Evolutionary conservation across 1,284 basidiomycete species (phyloP).

Genomic region (Chalciporus sp.): DNA sequence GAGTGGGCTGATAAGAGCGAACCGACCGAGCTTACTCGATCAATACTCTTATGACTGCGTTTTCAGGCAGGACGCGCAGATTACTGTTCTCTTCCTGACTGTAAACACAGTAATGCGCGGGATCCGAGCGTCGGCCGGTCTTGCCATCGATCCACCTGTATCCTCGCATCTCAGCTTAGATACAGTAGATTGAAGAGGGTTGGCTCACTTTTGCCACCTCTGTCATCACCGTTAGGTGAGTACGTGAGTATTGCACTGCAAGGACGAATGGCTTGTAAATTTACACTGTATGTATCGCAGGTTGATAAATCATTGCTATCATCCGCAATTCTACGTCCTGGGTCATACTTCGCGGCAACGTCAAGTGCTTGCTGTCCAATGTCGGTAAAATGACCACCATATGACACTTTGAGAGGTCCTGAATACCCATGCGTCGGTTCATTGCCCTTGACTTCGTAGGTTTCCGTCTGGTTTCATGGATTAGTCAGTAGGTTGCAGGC

Average conservation of each 20-base stretch:
- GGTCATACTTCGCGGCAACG: constrained; percentile 31
- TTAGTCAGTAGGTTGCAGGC: background rate
- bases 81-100: constrained; percentile 23
- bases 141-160: constrained; percentile 24
- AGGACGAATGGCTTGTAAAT: background rate
- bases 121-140: constrained; percentile 25
- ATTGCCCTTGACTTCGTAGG: constrained; percentile 24
- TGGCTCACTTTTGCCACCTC: constrained; percentile 23
- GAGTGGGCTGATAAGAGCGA: background rate
- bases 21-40: constrained; percentile 14
- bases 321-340: constrained; percentile 22
- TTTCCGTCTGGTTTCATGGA: constrained; percentile 23
- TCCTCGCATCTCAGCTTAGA: background rate
- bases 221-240: constrained; percentile 3
- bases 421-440: constrained; percentile 29
- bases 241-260: too few species aligned
- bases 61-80: constrained; percentile 18
- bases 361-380: constrained; percentile 33
- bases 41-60: constrained; percentile 19
- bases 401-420: constrained; percentile 37
- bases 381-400: constrained; percentile 27
- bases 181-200: background rate
- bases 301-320: constrained; percentile 33
- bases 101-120: constrained; percentile 22
- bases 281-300: constrained; percentile 31